Evolutionary conservation across 176 grass and related monocot genomes (phyloP), one percentile per base, ranked within the genome.

Genomic region (Metroxylon sagu): DNA sequence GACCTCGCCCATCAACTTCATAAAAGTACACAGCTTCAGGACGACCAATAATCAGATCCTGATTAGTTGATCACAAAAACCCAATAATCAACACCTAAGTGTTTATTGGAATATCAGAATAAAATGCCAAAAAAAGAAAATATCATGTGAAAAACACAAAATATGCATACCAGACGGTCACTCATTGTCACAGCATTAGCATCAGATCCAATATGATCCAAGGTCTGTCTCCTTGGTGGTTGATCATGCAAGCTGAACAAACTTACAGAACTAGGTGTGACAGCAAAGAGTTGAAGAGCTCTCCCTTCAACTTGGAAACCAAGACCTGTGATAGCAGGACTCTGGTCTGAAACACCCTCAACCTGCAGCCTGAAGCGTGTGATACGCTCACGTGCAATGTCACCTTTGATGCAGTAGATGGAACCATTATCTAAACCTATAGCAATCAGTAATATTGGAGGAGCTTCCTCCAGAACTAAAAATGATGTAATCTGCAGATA

Each of bases 11-110:
- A 81, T 98, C 84, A 25, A 87, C 68, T 68, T 92, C 84, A 70
- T 92, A 98, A 53, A 98, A 98, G 80, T 98, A 92, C 18, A 98
- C 93, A 77, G 93, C 87, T 92, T 98, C 93, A 51, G 87, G 81
- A 63, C 81, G 78, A 72, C 93, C 84, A 54, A 92, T 69, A 61
- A 98, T 83, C 49, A 98, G 71, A 77, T 98, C 87, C 87, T 98
- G 87, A 66, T 74, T 29, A 57, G 15, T 62, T 50, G 63, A 35
- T 35, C 31, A 35, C 31, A 35, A 35, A 5, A 5, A 35, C 31
- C 29, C 31, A 35, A 35, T 35, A 35, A 35, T 35, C 31, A 35
- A 35, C 31, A 35, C 31, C 6, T 35, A 7, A 35, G 31, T 35
- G 15, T 14, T 1, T 5, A 5, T 1, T 16, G 14, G 4, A 53